Conservation (phyloP, 768 basidiomycete genomes). For the Serendipita indica region DNA sequence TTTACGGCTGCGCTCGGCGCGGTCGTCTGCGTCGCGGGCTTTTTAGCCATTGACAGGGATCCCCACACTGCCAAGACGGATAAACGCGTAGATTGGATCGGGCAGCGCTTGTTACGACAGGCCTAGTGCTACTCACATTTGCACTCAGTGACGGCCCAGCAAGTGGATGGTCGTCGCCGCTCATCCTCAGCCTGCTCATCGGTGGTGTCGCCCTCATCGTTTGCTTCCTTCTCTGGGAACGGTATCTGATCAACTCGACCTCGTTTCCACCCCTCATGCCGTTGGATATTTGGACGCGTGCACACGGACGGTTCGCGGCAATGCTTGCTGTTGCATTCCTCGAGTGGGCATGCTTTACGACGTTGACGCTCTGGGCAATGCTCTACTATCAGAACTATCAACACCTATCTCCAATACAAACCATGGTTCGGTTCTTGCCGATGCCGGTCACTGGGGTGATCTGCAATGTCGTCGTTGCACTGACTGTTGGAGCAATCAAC, state of each 20-base stretch:
- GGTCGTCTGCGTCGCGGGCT: constrained; percentile 36
- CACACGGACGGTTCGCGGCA: constrained; percentile 43
- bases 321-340: constrained; percentile 50
- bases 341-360: constrained; percentile 29
- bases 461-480: constrained; percentile 51
- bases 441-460: constrained; percentile 51
- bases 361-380: constrained; percentile 22
- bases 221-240: constrained; percentile 52
- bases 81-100: constrained; percentile 59
- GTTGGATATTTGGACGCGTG: constrained; percentile 46
- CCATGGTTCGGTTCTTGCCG: constrained; percentile 53
- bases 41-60: constrained; percentile 51
- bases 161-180: background rate
- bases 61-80: background rate
- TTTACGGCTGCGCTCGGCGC: constrained; percentile 42
- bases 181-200: constrained; percentile 54
- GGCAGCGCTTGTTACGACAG: constrained; percentile 50
- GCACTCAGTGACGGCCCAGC: constrained; percentile 42
- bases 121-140: constrained; percentile 57
- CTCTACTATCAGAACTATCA: constrained; percentile 60
- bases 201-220: constrained; percentile 41
- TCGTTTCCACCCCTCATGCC: constrained; percentile 47
- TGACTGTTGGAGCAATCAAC: constrained; percentile 40
- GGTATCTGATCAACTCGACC: constrained; percentile 25
- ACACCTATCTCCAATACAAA: constrained; percentile 36